Percentiles rank a stretch among this genome's conserved stretches.
Conservation (phyloP, 1,139 yeast genomes). For the Pneumocystis oryctolagi region DNA sequence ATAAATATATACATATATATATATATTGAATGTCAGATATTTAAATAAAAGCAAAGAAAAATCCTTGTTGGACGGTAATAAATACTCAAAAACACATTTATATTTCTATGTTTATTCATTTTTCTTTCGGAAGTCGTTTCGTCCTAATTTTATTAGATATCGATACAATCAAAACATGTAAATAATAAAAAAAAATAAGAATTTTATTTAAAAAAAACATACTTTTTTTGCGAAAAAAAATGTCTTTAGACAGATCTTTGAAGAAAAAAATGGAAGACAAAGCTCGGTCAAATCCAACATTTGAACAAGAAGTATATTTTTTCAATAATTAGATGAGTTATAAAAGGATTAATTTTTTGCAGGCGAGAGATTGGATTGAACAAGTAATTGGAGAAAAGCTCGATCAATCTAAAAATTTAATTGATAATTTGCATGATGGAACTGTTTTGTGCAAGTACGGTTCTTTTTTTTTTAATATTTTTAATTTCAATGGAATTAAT, state of each 20-base stretch:
- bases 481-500: background rate
- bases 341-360: background rate
- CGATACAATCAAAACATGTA: too few species aligned
- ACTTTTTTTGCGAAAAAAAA: background rate
- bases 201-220: background rate
- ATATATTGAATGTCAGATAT: too few species aligned
- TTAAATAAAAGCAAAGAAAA: too few species aligned
- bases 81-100: too few species aligned
- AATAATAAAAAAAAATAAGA: background rate
- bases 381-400: constrained; percentile 17
- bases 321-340: background rate
- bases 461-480: background rate
- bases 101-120: too few species aligned
- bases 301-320: background rate
- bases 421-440: constrained; percentile 52
- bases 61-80: too few species aligned
- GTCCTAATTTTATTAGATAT: too few species aligned
- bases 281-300: background rate
- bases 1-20: too few species aligned
- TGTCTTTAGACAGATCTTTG: background rate
- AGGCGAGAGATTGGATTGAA: constrained; percentile 19
- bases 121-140: too few species aligned
- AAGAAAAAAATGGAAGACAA: background rate
- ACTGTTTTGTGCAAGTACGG: constrained; percentile 31
- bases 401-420: constrained; percentile 22